These are phyloP conservation scores for Pseudocercospora pini-densiflorae DNA, from an alignment of 2,329 filamentous ascomycete genomes.

Conservation along the genomic window DNA sequence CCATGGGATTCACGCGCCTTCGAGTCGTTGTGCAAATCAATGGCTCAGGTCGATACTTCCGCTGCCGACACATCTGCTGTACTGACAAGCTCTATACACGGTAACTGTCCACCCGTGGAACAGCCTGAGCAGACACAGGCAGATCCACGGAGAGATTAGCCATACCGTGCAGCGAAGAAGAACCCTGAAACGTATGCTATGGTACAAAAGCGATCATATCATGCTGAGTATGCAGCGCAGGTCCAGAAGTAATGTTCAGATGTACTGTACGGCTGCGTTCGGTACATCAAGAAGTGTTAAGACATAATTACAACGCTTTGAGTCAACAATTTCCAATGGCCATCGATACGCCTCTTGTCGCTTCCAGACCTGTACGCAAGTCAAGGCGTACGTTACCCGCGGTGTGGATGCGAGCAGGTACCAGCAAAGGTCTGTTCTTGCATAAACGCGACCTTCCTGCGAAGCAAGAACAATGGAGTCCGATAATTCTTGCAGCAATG, in stretches of 20 bases:
- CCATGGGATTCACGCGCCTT: no score
- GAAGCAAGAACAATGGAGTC: conserved; percentile 34
- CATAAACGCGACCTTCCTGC: conserved; percentile 41
- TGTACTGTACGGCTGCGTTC: neutral
- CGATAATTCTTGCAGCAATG: conserved; percentile 41
- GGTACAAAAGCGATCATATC: neutral
- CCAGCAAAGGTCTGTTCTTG: conserved; percentile 48
- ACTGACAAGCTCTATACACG: neutral
- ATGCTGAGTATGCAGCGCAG: neutral
- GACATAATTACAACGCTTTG: neutral
- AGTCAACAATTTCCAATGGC: conserved; percentile 13
- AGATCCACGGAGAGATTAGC: neutral
- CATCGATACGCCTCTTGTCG: conserved; percentile 6
- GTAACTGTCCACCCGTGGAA: neutral
- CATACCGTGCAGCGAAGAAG: neutral
- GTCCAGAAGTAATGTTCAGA: neutral
- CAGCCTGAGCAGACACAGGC: neutral
- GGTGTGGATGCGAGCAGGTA: conserved; percentile 47
- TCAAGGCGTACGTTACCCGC: conserved; percentile 35
- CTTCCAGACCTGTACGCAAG: conserved; percentile 5
- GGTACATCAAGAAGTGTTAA: neutral
- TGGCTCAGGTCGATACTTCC: neutral
- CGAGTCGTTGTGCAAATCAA: no score
- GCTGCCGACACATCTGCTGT: neutral
- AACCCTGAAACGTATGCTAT: neutral